A percentile compares a stretch with the other conserved stretches of the same genome.
Conservation (phyloP, 371 early-diverging fungal species). For the Lichtheimia ornata region DNA sequence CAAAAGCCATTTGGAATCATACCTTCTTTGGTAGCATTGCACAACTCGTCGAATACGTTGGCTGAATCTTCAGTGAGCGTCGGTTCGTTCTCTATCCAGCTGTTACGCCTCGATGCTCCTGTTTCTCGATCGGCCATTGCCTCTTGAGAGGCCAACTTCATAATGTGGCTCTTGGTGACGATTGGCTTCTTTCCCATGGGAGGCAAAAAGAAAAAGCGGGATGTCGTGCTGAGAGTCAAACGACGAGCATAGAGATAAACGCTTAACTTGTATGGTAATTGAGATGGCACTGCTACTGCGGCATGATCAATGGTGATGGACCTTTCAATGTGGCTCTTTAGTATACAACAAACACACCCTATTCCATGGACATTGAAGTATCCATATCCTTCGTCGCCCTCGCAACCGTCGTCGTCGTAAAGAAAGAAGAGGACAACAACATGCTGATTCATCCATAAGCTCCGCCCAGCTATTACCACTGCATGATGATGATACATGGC, state of each 20-base stretch:
- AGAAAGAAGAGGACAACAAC: no score
- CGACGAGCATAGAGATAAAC: background rate
- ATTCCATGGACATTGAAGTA: no score
- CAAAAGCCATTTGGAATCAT: background rate
- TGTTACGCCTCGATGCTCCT: background rate
- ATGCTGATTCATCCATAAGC: no score
- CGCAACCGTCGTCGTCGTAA: no score
- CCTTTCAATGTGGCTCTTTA: no score
- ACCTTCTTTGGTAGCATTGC: constrained; percentile 37
- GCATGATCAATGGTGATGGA: no score
- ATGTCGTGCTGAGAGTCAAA: background rate
- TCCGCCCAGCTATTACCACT: no score
- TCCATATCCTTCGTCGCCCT: no score
- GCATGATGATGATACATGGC: no score
- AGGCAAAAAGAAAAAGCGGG: constrained; percentile 1
- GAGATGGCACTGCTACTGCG: background rate
- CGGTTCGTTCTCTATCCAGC: constrained; percentile 14
- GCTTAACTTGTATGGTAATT: background rate
- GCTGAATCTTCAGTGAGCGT: constrained; percentile 13
- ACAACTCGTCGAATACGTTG: constrained; percentile 38
- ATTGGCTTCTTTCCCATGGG: constrained; percentile 6
- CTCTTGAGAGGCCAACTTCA: constrained; percentile 20
- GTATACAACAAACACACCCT: no score
- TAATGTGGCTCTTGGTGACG: constrained; percentile 19
- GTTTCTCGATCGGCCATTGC: background rate